These are phyloP conservation scores for Botrytis hyacinthi DNA, from an alignment of 2,329 filamentous ascomycete genomes.

Conservation along the genomic window DNA sequence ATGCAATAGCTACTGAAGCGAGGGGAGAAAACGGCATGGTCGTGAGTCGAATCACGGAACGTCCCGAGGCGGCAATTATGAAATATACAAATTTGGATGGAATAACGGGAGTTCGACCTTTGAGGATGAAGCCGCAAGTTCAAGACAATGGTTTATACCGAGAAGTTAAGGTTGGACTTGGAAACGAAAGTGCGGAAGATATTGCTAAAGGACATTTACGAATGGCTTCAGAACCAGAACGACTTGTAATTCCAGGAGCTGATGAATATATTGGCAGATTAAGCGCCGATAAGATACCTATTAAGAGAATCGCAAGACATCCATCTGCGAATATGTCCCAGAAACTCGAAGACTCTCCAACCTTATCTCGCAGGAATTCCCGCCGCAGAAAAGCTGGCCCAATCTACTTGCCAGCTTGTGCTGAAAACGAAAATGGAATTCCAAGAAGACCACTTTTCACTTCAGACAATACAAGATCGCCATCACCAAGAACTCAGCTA, in stretches of 20 bases:
- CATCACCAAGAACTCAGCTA: not conserved
- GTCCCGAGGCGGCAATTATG: not conserved
- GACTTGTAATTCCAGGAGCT: not conserved
- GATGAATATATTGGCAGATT: not conserved
- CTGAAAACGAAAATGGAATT: not conserved
- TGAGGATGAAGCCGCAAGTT: constrained; percentile 10
- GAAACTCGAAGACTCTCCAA: not conserved
- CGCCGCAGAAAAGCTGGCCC: not conserved
- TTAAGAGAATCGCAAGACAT: not conserved
- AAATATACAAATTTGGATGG: not conserved
- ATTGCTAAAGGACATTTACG: not conserved
- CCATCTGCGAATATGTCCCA: not conserved
- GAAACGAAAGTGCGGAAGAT: not conserved
- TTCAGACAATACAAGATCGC: not conserved
- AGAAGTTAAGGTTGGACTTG: not conserved
- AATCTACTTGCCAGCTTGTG: not conserved
- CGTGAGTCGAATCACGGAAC: not conserved
- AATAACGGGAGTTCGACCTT: not conserved
- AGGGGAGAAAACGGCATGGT: not conserved
- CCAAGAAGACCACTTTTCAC: not conserved
- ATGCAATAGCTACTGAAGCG: not conserved
- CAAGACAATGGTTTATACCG: not conserved
- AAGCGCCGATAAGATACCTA: not conserved
- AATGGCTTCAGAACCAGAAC: constrained; percentile 3
- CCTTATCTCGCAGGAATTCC: not conserved